A percentile compares a stretch with the other conserved stretches of the same genome.
These are phyloP conservation scores for Aphanomyces euteiches DNA, from an alignment of 352 stramenopile genomes.

Conservation along the genomic window DNA sequence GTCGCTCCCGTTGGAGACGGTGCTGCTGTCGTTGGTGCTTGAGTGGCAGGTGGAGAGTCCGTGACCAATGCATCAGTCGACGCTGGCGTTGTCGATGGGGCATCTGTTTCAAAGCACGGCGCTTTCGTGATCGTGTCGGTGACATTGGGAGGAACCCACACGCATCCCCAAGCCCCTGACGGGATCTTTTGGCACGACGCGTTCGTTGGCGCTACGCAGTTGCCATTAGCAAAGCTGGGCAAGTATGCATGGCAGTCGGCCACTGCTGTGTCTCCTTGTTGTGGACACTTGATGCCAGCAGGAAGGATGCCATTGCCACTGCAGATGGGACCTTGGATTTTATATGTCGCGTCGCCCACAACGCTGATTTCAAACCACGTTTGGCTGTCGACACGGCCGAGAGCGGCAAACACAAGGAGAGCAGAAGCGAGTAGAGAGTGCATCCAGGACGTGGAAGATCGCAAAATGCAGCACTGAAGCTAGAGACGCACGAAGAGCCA, in stretches of 20 bases:
- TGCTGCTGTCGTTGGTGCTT: too few species aligned
- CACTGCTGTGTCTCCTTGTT: constrained; percentile 58
- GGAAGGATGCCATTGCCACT: constrained; percentile 44
- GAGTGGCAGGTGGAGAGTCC: too few species aligned
- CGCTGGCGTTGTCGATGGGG: too few species aligned
- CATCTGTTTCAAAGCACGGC: too few species aligned
- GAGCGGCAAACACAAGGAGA: not conserved
- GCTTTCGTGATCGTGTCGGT: too few species aligned
- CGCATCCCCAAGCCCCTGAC: constrained; percentile 16
- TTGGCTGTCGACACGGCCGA: too few species aligned
- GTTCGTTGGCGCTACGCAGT: constrained; percentile 8
- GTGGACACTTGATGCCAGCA: constrained; percentile 46
- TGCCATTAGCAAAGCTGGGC: constrained; percentile 41
- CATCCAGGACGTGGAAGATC: not conserved
- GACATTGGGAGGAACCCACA: not conserved
- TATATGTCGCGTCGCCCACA: constrained; percentile 70
- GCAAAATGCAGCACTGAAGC: not conserved
- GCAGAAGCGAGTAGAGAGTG: not conserved
- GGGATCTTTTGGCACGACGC: constrained; percentile 8
- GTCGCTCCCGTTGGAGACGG: too few species aligned
- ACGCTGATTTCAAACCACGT: constrained; percentile 42
- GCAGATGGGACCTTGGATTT: constrained; percentile 59
- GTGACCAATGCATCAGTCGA: too few species aligned
- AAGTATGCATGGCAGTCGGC: constrained; percentile 54
- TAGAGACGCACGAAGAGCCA: too few species aligned